Evolutionary conservation across 805 yeast species (phyloP), one percentile per base, ranked within the genome.

Genomic region (Tetrapisispora phaffii): DNA sequence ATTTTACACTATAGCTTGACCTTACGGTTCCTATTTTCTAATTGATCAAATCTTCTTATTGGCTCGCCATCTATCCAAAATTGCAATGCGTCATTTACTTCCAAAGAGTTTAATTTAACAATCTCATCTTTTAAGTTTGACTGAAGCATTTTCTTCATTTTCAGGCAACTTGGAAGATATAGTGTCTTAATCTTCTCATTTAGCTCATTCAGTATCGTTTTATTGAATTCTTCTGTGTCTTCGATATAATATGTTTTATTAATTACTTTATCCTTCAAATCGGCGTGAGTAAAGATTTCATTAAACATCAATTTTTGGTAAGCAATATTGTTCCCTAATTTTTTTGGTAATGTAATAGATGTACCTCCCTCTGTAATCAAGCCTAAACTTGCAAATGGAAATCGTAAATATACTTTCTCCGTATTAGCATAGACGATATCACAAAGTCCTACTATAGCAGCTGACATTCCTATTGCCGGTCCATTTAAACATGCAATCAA

Each of bases 341-440:
- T 74, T 53, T 70, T 60, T 21, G 84, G 78, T 44, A 87, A 70
- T 4, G 90, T 76, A 8, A 79, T 74, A 15, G 86, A 76, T 1
- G 85, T 67, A 4, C 80, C 85, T 45, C 95, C 95, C 63, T 87
- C 96, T 48, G 83, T 77, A 2, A 84, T 88, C 53, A 87, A 73
- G 2, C 95, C 94, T 53, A 87, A 72, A 58, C 81, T 82, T 37
- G 88, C 78, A 64, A 87, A 87, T 7, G 96, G 96, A 15, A 80
- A 73, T 56, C 80, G 73, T 50, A 86, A 57, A 48, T 79, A 75
- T 41, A 76, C 73, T 33, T 72, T 68, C 39, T 72, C 75, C 54
- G 80, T 77, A 52, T 72, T 75, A 13, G 82, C 80, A 58, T 85
- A 86, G 9, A 87, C 71, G 47, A 87, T 70, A 63, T 87, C 96